Base-by-base conservation (phyloP, 306 rosid species). In the Rosa rugosa region DNA sequence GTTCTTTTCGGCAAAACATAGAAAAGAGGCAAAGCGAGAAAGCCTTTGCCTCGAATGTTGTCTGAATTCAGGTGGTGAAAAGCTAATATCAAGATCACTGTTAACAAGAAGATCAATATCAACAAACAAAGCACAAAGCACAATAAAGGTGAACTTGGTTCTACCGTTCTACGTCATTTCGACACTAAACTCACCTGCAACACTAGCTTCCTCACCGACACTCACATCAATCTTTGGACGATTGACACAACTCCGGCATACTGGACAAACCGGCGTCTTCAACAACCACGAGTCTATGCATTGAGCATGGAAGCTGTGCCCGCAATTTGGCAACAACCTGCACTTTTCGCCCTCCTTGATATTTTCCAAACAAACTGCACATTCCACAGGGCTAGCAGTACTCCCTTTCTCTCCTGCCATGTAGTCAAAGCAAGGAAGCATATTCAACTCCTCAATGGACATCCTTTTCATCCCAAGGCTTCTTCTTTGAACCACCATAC, bases 321-420 rank as follows among this genome's bases (percentile, higher is more conserved):
- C 76, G 71, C 92, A 88, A 77, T 78, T 77, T 3, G 89, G 89
- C 76, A 86, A 47, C 42, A 84, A 71, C 44, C 92, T 88, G 80
- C 92, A 84, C 63, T 67, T 86, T 2, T 86, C 92, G 6, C 88
- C 90, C 5, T 18, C n/a, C 77, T 75, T 82, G 80, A 88, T 82
- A 71, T 44, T 81, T 60, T 88, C 92, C 38, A 86, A 75, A 76
- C 92, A 88, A 64, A 86, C 79, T 3, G 87, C 88, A 70, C 92
- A 88, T 38, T 84, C 89, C 73, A 68, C 44, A 49, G 42, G 62
- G 63, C 74, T 62, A 8, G 57, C 11, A 14, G 18, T 12, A 11
- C 36, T 11, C 51, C 49, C 84, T 68, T 70, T 74, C 46, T 71
- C 80, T 25, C 44, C 75, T 6, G 50, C 81, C 59, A 62, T 50